A percentile compares a stretch with the other conserved stretches of the same genome.
Evolutionary conservation across 2,329 filamentous ascomycete genomes (phyloP).

Genomic region (Leptographium flavum): DNA sequence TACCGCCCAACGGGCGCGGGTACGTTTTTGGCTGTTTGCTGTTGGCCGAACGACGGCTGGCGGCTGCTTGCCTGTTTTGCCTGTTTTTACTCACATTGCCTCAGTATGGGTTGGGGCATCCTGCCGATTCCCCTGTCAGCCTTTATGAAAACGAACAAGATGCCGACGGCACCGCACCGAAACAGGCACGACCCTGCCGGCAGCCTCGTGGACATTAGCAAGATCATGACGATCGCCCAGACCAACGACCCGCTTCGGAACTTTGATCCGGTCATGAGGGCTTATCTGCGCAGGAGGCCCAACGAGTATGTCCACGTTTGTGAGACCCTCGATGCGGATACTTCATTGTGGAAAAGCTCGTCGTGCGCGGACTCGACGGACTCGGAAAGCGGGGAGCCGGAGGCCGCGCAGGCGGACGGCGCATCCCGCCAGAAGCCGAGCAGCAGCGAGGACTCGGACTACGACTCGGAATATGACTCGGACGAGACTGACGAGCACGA

Average conservation of each 20-base stretch:
- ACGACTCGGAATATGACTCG: neutral
- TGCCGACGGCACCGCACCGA: neutral
- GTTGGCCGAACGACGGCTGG: no score
- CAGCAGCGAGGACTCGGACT: neutral
- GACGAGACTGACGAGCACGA: neutral
- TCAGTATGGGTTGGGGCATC: slow-evolving; percentile 1
- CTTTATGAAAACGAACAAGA: neutral
- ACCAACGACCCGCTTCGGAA: neutral
- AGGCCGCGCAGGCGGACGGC: neutral
- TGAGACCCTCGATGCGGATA: no score
- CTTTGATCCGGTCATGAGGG: no score
- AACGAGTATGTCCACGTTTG: no score
- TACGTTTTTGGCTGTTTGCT: neutral
- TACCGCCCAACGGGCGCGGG: neutral
- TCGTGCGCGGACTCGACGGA: neutral
- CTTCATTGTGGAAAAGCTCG: neutral
- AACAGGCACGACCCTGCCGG: no score
- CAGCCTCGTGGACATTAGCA: neutral
- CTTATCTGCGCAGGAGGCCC: no score
- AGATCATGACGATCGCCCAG: neutral
- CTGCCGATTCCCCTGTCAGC: neutral
- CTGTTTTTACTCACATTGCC: no score
- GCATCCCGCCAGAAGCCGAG: neutral
- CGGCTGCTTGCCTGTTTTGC: no score
- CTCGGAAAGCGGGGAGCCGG: neutral